phyloP scores from a whole-genome alignment of 2,329 filamentous ascomycete genomes.

The Diaporthe longicolla region DNA sequence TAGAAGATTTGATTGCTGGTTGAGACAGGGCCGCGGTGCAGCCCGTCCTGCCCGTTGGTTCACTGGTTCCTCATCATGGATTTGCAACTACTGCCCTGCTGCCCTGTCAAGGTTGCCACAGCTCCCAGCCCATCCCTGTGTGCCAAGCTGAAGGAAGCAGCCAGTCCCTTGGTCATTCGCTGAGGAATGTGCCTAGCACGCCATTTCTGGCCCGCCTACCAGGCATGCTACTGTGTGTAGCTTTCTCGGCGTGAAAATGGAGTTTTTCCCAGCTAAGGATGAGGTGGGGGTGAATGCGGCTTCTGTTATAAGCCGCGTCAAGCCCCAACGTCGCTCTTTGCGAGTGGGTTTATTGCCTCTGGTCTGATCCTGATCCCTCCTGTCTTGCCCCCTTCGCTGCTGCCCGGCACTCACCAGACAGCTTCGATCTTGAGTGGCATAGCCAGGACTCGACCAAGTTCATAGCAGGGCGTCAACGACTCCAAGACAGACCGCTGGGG shows the following conservation, averaged over 20 bases:
- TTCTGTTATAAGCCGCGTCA: conserved; percentile 27
- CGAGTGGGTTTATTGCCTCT: not conserved
- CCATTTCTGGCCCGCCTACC: conserved; percentile 7
- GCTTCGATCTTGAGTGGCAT: conserved; percentile 14
- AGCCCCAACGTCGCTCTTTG: conserved; percentile 26
- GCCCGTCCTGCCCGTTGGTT: not conserved
- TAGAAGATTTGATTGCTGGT: conserved; percentile 18
- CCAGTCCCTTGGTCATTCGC: conserved; percentile 11
- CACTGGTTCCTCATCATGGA: not conserved
- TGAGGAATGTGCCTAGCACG: conserved; percentile 28
- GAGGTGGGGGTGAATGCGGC: not conserved
- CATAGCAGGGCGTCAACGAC: not conserved
- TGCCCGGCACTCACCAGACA: conserved; percentile 17
- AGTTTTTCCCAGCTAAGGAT: not conserved
- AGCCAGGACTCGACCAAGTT: conserved; percentile 6
- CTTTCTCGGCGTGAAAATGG: conserved; percentile 20
- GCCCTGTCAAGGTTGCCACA: conserved; percentile 27
- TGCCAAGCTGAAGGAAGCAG: conserved; percentile 33
- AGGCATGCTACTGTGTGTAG: conserved; percentile 20
- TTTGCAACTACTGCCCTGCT: not conserved
- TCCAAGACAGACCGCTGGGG: conserved; percentile 1
- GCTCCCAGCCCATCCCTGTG: conserved; percentile 15
- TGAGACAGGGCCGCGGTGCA: conserved; percentile 27
- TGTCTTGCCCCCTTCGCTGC: not conserved
- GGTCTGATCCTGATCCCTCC: conserved; percentile 3